Base-by-base conservation (phyloP, 1,139 yeast species). In the Pichia kudriavzevii region DNA sequence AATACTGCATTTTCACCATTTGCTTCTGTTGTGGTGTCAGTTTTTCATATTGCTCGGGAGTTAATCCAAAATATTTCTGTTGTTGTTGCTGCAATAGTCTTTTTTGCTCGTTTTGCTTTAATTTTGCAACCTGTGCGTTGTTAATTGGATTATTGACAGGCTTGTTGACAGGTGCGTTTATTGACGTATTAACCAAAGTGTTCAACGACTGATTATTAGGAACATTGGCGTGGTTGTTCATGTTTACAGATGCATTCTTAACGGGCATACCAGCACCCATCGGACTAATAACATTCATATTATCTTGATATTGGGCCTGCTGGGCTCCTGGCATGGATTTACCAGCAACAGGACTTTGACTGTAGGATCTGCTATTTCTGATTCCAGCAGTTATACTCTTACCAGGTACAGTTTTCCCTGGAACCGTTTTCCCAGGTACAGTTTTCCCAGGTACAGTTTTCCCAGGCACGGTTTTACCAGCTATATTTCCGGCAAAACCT, bases 1-100 rank as follows among this genome's bases (percentile, higher is more conserved):
- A 68, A 23, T 60, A 62, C 44, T 70, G 74, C 34, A 66, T 64
- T 52, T 63, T 63, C 29, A 63, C 52, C 43, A 60, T 42, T 13
- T 65, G 65, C 37, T 64, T 68, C 44, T 66, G 75, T 36, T 63
- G 69, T 25, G 55, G 56, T 3, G 48, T 52, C 27, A 55, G 32
- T 30, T 48, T 49, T 2, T 51, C 60, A 39, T 53, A 59, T 39
- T 62, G 68, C 22, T 57, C 49, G 24, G 57, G 52, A 12, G 58
- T 51, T 29, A 61, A 56, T 26, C 64, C 68, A 21, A 59, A 45
- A 22, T 46, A 55, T 14, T 50, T 55, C 30, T 46, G 58, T 33
- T 44, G 53, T 26, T 42, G 44, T 20, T 42, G 48, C 12, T 35
- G 37, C 24, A 43, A 42, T 5, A 38, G 26, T 23, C 27, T 36